These are phyloP conservation scores for Purpureocillium takamizusanense DNA, from an alignment of 2,329 filamentous ascomycete genomes.

Conservation along the genomic window DNA sequence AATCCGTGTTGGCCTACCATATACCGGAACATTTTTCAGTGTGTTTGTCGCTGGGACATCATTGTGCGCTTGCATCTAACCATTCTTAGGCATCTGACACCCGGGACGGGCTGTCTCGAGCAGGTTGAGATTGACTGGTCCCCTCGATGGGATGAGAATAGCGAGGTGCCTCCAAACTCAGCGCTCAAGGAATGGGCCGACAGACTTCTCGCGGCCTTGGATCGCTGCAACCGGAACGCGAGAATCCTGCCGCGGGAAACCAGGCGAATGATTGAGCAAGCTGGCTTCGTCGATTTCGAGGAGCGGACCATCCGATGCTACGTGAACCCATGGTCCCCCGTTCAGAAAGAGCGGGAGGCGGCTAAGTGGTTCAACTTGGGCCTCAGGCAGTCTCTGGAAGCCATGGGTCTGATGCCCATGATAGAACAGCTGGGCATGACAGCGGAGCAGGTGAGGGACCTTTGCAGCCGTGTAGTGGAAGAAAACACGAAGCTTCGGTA, in stretches of 20 bases:
- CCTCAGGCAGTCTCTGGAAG: slow-evolving; percentile 63
- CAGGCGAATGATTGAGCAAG: slow-evolving; percentile 49
- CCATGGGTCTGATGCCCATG: slow-evolving; percentile 65
- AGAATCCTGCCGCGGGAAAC: slow-evolving; percentile 44
- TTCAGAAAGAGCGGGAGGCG: slow-evolving; percentile 56
- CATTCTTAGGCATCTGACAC: slow-evolving; percentile 58
- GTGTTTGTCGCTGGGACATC: not conserved
- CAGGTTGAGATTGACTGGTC: slow-evolving; percentile 83
- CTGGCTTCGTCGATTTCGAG: slow-evolving; percentile 73
- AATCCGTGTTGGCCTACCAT: slow-evolving; percentile 59
- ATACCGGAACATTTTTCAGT: slow-evolving; percentile 56
- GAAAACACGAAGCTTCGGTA: slow-evolving; percentile 62
- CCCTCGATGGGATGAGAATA: slow-evolving; percentile 64
- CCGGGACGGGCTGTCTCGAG: slow-evolving; percentile 68
- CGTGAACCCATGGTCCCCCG: slow-evolving; percentile 62
- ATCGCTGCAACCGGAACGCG: slow-evolving; percentile 54
- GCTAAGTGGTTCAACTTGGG: slow-evolving; percentile 80
- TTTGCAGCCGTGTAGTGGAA: slow-evolving; percentile 53
- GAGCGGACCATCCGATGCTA: slow-evolving; percentile 62
- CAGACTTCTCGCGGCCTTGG: slow-evolving; percentile 59
- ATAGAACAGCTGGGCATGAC: slow-evolving; percentile 36
- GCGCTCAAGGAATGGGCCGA: slow-evolving; percentile 60
- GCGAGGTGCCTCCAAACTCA: slow-evolving; percentile 47
- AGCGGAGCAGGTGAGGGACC: slow-evolving; percentile 52
- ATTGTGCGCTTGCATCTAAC: not conserved